phyloP scores from a whole-genome alignment of 345 rosid genomes.

The Corymbia maculata region DNA sequence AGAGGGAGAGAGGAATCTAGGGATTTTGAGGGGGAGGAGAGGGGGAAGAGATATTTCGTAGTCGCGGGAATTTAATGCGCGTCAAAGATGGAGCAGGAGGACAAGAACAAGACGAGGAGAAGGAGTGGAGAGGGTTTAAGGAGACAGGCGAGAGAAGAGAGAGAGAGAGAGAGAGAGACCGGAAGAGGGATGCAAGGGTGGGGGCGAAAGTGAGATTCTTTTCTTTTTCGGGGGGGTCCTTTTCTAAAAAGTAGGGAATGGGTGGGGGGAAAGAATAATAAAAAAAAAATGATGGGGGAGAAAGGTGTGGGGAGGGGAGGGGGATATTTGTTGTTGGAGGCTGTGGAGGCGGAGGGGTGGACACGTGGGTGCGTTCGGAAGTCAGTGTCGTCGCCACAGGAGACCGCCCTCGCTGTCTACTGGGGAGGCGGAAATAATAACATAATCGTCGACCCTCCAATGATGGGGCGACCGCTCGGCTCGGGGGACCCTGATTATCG shows the following conservation, averaged over 20 bases:
- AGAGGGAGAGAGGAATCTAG: not conserved
- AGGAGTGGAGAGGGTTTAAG: constrained; percentile 8
- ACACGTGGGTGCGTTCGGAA: constrained; percentile 1
- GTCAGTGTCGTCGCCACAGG: not conserved
- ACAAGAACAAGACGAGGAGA: not conserved
- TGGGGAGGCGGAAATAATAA: too few relatives aligned
- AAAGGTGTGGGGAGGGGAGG: not conserved
- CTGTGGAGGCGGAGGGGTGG: constrained; percentile 3
- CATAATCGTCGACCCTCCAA: not conserved
- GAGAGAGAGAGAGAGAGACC: not conserved
- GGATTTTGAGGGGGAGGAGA: not conserved
- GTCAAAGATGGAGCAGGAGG: not conserved
- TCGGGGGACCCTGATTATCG: not conserved
- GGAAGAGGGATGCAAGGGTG: not conserved
- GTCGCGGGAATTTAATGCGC: not conserved
- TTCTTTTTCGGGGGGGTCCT: not conserved
- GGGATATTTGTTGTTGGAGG: constrained; percentile 15
- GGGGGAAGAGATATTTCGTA: not conserved
- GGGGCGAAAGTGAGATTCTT: not conserved
- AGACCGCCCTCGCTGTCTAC: constrained; percentile 2
- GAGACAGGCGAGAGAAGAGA: not conserved
- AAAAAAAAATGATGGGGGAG: not conserved
- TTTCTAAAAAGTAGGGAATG: not conserved
- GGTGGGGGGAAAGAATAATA: not conserved
- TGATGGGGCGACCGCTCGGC: not conserved